These are phyloP conservation scores for Polytrichum formosum DNA, from an alignment of 225 moss, liverwort and hornwort species.

Conservation along the genomic window DNA sequence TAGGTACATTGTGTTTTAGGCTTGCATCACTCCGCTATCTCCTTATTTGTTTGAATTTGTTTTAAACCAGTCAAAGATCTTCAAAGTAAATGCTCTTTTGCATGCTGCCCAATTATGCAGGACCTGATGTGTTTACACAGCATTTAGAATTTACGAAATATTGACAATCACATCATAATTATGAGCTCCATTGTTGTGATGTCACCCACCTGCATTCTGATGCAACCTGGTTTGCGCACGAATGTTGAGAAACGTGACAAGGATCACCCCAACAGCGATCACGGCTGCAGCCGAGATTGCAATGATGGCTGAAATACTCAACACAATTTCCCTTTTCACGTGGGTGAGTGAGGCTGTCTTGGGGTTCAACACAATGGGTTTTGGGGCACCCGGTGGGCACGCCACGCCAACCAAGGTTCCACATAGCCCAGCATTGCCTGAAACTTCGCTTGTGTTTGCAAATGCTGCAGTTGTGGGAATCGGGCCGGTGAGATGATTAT, in stretches of 20 bases:
- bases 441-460: conserved; percentile 47
- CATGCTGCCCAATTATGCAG: too few species aligned
- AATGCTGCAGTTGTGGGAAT: conserved; percentile 64
- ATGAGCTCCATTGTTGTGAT: too few species aligned
- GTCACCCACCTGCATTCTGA: conserved; percentile 16
- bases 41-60: too few species aligned
- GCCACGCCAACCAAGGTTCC: conserved; percentile 66
- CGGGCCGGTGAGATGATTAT: conserved; percentile 77
- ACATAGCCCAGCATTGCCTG: conserved; percentile 77
- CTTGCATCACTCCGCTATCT: too few species aligned
- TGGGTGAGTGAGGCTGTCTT: conserved; percentile 57
- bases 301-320: conserved; percentile 91
- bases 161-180: too few species aligned
- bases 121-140: too few species aligned
- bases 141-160: too few species aligned
- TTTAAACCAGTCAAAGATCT: too few species aligned
- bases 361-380: conserved; percentile 77
- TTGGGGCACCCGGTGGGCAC: conserved; percentile 61
- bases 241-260: conserved; percentile 88
- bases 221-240: conserved; percentile 74
- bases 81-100: too few species aligned
- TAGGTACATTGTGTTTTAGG: too few species aligned
- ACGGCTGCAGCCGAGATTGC: conserved; percentile 93
- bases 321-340: conserved; percentile 75
- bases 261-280: conserved; percentile 86